Evolutionary conservation across 164 flowering plant genomes (phyloP).

Genomic region (Annona squamosa): DNA sequence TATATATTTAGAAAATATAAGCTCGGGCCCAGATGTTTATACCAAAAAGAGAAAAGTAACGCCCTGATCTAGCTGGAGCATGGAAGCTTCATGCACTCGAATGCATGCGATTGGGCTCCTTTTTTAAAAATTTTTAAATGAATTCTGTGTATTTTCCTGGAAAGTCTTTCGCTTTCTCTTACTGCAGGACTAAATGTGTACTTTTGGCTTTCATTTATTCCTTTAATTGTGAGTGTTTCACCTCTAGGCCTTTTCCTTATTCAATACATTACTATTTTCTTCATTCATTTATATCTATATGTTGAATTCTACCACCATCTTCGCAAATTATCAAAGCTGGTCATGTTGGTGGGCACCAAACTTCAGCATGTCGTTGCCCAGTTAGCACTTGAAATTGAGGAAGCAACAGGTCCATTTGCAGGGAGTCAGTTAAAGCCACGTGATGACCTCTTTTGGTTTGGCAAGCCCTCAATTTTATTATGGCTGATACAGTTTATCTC

Average conservation of each 20-base stretch:
- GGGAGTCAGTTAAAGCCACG: slow-evolving; percentile 71
- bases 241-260: neutral
- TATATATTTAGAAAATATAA: too few relatives aligned
- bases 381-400: slow-evolving; percentile 73
- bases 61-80: too few relatives aligned
- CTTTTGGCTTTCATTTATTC: slow-evolving; percentile 96
- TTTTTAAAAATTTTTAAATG: too few relatives aligned
- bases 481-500: slow-evolving; percentile 85
- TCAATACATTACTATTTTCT: neutral
- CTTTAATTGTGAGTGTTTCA: slow-evolving; percentile 63
- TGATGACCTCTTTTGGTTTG: slow-evolving; percentile 87
- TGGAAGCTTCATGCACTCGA: too few relatives aligned
- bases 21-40: too few relatives aligned
- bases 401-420: slow-evolving; percentile 44
- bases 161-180: slow-evolving; percentile 6
- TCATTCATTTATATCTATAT: neutral
- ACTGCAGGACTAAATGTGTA: slow-evolving; percentile 74
- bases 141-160: neutral
- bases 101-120: too few relatives aligned
- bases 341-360: slow-evolving; percentile 89
- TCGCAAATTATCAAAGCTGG: slow-evolving; percentile 39
- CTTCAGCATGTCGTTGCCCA: slow-evolving; percentile 87
- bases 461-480: slow-evolving; percentile 67
- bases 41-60: too few relatives aligned
- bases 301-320: neutral